Conservation (phyloP, 2,329 filamentous ascomycete species). For the Gaeumannomyces sp. region DNA sequence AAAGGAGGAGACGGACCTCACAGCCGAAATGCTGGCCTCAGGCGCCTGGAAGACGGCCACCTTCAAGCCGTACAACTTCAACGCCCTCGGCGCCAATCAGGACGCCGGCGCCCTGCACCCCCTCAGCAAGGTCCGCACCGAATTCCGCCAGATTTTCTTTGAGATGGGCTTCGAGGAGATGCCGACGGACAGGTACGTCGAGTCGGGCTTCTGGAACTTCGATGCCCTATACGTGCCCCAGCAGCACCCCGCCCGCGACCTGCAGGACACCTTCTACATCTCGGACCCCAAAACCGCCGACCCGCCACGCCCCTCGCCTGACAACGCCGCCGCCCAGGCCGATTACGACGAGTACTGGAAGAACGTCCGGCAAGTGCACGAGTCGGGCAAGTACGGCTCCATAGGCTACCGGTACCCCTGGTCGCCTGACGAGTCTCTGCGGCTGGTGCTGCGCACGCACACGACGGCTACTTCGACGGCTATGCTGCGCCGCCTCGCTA, state of each 20-base stretch:
- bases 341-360: conserved; percentile 86
- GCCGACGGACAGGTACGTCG: conserved; percentile 88
- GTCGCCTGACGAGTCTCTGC: conserved; percentile 78
- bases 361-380: conserved; percentile 79
- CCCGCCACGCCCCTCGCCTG: conserved; percentile 47
- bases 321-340: conserved; percentile 33
- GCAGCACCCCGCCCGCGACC: conserved; percentile 93
- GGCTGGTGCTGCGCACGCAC: conserved; percentile 88
- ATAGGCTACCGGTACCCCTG: conserved; percentile 96
- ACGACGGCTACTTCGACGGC: conserved; percentile 89
- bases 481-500: conserved; percentile 84
- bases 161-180: conserved; percentile 99
- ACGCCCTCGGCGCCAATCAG: conserved; percentile 53
- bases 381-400: conserved; percentile 87
- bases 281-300: conserved; percentile 78
- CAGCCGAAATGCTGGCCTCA: conserved; percentile 80
- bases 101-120: conserved; percentile 57
- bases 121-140: conserved; percentile 89
- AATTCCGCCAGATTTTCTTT: conserved; percentile 98
- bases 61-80: conserved; percentile 67
- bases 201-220: conserved; percentile 99
- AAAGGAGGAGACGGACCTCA: conserved; percentile 93
- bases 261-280: conserved; percentile 97
- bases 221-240: conserved; percentile 94
- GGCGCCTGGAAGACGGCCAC: conserved; percentile 88